phyloP scores from a whole-genome alignment of 345 rosid species.

The Clausena lansium region DNA sequence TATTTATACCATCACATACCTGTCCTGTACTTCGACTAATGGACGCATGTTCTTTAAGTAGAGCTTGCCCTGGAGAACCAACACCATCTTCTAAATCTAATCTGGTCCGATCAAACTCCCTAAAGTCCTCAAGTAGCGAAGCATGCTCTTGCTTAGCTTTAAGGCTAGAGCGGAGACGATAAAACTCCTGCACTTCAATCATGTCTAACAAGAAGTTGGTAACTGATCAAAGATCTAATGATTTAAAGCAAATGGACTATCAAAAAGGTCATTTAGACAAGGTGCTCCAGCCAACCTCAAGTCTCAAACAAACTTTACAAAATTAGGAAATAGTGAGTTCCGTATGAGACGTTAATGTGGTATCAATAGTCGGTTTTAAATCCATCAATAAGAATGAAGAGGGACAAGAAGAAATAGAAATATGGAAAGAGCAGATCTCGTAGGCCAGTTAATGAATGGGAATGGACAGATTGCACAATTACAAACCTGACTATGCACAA shows the following conservation, averaged over 20 bases:
- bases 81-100: conserved; percentile 89
- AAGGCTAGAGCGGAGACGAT: conserved; percentile 84
- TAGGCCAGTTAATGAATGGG: neutral
- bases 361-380: neutral
- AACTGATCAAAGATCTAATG: neutral
- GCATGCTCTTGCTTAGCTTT: conserved; percentile 94
- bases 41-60: conserved; percentile 79
- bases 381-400: neutral
- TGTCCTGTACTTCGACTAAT: conserved; percentile 83
- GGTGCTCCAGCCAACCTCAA: neutral
- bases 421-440: neutral
- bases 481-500: neutral
- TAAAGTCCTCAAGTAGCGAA: conserved; percentile 89
- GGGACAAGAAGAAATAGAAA: neutral
- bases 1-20: conserved; percentile 33
- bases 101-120: conserved; percentile 89
- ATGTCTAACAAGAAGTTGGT: conserved; percentile 27
- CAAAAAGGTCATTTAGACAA: neutral
- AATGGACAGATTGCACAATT: neutral
- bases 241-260: neutral
- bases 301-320: neutral
- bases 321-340: neutral
- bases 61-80: conserved; percentile 69
- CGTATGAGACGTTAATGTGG: neutral
- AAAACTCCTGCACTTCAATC: conserved; percentile 84